Evolutionary conservation across 768 basidiomycete species (phyloP).

Genomic region (Cubamyces sp.): DNA sequence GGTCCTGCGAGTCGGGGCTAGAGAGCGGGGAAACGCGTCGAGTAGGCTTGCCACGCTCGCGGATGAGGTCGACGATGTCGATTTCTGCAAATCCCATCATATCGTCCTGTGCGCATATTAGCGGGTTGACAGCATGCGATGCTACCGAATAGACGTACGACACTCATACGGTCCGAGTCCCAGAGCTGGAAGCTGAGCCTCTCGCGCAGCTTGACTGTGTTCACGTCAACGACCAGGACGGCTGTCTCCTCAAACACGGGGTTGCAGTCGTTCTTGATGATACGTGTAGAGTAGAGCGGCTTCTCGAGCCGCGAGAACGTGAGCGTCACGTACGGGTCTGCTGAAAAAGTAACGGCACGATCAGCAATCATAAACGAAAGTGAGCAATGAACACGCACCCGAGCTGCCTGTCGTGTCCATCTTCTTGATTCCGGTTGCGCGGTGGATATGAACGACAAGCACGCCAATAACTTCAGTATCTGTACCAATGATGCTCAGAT

Average conservation of each 20-base stretch:
- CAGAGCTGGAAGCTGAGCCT: constrained; percentile 65
- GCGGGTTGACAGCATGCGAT: neutral
- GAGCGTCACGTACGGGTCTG: constrained; percentile 59
- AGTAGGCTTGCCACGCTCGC: constrained; percentile 32
- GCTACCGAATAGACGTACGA: constrained; percentile 23
- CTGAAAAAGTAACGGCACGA: constrained; percentile 11
- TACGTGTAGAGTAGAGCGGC: constrained; percentile 71
- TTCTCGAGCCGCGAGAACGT: constrained; percentile 67
- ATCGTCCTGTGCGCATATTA: constrained; percentile 42
- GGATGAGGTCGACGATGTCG: constrained; percentile 36
- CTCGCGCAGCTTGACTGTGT: constrained; percentile 72
- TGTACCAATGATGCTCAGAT: neutral
- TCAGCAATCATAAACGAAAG: neutral
- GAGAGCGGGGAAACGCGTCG: constrained; percentile 31
- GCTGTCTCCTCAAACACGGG: constrained; percentile 76
- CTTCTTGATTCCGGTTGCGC: constrained; percentile 54
- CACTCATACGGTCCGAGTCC: constrained; percentile 61
- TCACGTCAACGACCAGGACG: constrained; percentile 60
- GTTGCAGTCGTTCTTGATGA: constrained; percentile 62
- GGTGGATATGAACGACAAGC: constrained; percentile 65
- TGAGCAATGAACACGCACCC: constrained; percentile 29
- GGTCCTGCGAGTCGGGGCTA: constrained; percentile 34
- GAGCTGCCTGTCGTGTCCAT: constrained; percentile 43
- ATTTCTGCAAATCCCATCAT: constrained; percentile 53
- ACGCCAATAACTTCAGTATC: constrained; percentile 65